Conservation (phyloP, 2,329 filamentous ascomycete genomes). For the Penicillium glabrum region DNA sequence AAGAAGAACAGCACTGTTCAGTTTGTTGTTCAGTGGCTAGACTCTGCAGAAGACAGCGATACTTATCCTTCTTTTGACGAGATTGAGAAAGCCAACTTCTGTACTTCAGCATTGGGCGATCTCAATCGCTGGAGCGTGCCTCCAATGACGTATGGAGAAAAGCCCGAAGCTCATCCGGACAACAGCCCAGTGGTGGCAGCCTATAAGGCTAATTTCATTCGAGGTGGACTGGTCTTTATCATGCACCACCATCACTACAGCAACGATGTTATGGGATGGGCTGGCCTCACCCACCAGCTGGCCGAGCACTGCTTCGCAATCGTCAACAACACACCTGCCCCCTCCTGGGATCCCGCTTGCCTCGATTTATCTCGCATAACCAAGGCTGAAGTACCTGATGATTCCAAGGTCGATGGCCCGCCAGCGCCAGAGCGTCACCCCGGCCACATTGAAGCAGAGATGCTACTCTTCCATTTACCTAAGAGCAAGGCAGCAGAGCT, state of each 20-base stretch:
- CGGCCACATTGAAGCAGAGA: slow-evolving; percentile 14
- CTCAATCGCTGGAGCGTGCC: slow-evolving; percentile 35
- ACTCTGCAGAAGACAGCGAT: slow-evolving; percentile 29
- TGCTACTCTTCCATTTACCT: slow-evolving; percentile 46
- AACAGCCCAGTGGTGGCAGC: slow-evolving; percentile 35
- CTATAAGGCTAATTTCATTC: slow-evolving; percentile 46
- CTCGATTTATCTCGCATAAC: slow-evolving; percentile 39
- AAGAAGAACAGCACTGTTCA: slow-evolving; percentile 34
- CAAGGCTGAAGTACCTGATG: slow-evolving; percentile 26
- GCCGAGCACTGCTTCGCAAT: slow-evolving; percentile 46
- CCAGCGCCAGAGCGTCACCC: slow-evolving; percentile 9
- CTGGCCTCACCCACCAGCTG: slow-evolving; percentile 39
- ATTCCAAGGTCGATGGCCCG: slow-evolving; percentile 17
- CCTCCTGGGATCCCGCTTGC: slow-evolving; percentile 37
- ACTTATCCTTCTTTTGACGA: slow-evolving; percentile 41
- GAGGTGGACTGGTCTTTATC: slow-evolving; percentile 43
- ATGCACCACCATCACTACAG: slow-evolving; percentile 47
- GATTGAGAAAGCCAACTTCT: slow-evolving; percentile 39
- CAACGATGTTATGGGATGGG: slow-evolving; percentile 47
- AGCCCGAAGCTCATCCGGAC: slow-evolving; percentile 37
- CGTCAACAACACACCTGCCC: slow-evolving; percentile 28
- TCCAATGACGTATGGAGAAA: slow-evolving; percentile 35
- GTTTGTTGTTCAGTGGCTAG: slow-evolving; percentile 41
- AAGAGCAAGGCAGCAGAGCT: slow-evolving; percentile 45
- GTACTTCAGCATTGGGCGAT: slow-evolving; percentile 32